Evolutionary conservation across 108 stramenopile genomes (phyloP), one percentile per base, ranked within the genome.

Genomic region (Skeletonema grethae): DNA sequence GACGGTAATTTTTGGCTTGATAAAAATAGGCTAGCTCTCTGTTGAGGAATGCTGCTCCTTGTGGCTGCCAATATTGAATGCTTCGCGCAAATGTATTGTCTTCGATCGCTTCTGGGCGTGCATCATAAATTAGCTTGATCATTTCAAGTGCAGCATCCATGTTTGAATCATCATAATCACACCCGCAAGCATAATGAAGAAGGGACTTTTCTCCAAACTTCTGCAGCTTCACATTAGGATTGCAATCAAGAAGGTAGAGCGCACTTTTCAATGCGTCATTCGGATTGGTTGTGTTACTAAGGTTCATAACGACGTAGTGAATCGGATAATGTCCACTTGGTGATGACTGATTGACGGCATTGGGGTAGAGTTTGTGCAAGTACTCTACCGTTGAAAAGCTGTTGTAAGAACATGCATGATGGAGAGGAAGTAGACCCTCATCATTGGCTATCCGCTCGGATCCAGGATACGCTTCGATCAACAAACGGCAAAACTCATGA

Each of bases 391-490:
- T 31, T 1, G 13, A 28, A 7, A 31, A 4, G 1, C 1, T 1
- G 1, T 28, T 28, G 25, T 1, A 4, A 0, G 2, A 7, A 34
- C 59, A 60, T n/a, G 59, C 59, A 30, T 0, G 4, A 34, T 60
- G 59, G 22, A 60, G 4, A 1, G 59, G 59, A 2, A 60, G 59
- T 7, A n/a, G 0, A 1, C 5, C 59, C 0, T 16, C 12, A 5
- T 3, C 2, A 34, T 4, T 1, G n/a, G 13, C 16, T 2, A 34
- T 34, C 5, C n/a, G 29, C 29, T 35, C 29, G 4, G 29, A 60
- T 60, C 35, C 59, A 3, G 59, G 59, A 34, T 60, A 60, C 4
- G 22, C 59, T 15, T 60, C 59, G 20, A 60, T 60, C 0, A 60
- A n/a, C 22, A 20, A 0, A 5, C 35, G 29, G 29, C 59, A 60